Percentiles rank a stretch among this genome's conserved stretches.
phyloP scores from a whole-genome alignment of 2,329 filamentous ascomycete species.

The Beauveria bassiana region DNA sequence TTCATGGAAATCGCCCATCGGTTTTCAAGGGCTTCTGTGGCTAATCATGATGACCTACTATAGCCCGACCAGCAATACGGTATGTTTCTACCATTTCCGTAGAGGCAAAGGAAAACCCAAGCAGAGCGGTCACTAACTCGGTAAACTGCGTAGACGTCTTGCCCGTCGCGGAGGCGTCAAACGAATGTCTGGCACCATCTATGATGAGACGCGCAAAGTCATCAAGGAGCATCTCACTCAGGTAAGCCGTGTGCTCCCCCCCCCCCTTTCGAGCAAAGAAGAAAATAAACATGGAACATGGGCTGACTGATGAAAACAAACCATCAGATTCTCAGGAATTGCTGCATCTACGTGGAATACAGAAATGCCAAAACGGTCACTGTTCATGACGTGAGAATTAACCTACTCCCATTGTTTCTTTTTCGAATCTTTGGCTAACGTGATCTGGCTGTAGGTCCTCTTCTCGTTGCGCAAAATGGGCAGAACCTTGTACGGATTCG shows the following conservation, averaged over 20 bases:
- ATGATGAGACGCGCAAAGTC: constrained; percentile 49
- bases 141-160: constrained; percentile 44
- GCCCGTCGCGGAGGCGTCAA: constrained; percentile 73
- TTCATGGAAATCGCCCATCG: no score
- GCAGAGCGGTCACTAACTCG: neutral
- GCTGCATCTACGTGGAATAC: constrained; percentile 45
- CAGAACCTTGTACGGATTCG: constrained; percentile 51
- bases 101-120: neutral
- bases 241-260: constrained; percentile 27
- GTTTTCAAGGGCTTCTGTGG: neutral
- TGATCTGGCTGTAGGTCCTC: constrained; percentile 38
- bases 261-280: neutral
- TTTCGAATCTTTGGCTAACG: neutral
- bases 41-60: neutral
- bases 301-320: constrained; percentile 10
- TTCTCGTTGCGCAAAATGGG: constrained; percentile 41
- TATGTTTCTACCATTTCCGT: neutral
- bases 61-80: constrained; percentile 12
- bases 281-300: neutral
- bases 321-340: constrained; percentile 43
- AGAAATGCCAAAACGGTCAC: constrained; percentile 54
- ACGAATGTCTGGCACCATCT: constrained; percentile 57
- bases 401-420: neutral
- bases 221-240: constrained; percentile 41
- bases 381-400: constrained; percentile 45